phyloP scores from a whole-genome alignment of 768 basidiomycete species.

The Lyophyllum shimeji region DNA sequence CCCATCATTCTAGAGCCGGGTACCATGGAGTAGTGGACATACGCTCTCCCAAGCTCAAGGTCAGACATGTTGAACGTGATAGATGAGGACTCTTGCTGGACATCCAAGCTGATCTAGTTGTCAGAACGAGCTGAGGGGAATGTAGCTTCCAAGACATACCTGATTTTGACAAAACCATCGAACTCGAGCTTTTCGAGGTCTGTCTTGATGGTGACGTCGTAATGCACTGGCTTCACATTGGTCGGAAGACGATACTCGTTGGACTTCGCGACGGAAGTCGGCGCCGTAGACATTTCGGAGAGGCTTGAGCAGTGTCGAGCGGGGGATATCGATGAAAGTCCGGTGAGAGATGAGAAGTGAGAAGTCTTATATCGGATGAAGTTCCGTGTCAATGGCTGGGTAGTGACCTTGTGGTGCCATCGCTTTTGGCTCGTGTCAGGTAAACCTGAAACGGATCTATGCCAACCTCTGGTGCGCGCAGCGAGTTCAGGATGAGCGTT shows the following conservation, averaged over 20 bases:
- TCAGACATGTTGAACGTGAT: slow-evolving; percentile 67
- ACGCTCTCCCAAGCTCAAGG: slow-evolving; percentile 57
- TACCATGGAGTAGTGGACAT: slow-evolving; percentile 18
- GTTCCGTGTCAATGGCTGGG: slow-evolving; percentile 11
- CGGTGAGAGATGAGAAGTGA: slow-evolving; percentile 16
- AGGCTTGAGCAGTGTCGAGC: slow-evolving; percentile 17
- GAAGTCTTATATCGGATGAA: slow-evolving; percentile 17
- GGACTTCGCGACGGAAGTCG: slow-evolving; percentile 17
- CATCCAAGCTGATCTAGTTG: slow-evolving; percentile 51
- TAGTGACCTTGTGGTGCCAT: slow-evolving; percentile 15
- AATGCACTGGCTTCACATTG: slow-evolving; percentile 69
- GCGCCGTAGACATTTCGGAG: slow-evolving; percentile 27
- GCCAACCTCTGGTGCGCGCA: background rate
- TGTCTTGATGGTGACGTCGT: slow-evolving; percentile 76
- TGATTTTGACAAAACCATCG: slow-evolving; percentile 72
- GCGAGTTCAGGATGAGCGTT: background rate
- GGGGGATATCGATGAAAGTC: slow-evolving; percentile 4
- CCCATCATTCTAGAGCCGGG: background rate
- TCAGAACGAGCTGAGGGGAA: background rate
- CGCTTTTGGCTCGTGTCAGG: slow-evolving; percentile 9
- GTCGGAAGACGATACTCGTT: slow-evolving; percentile 63
- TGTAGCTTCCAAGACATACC: slow-evolving; percentile 38
- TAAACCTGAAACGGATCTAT: background rate
- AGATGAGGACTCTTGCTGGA: slow-evolving; percentile 57
- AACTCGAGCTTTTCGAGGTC: slow-evolving; percentile 80